Conservation (phyloP, 2,329 filamentous ascomycete species). For the Sporothrix humicola region DNA sequence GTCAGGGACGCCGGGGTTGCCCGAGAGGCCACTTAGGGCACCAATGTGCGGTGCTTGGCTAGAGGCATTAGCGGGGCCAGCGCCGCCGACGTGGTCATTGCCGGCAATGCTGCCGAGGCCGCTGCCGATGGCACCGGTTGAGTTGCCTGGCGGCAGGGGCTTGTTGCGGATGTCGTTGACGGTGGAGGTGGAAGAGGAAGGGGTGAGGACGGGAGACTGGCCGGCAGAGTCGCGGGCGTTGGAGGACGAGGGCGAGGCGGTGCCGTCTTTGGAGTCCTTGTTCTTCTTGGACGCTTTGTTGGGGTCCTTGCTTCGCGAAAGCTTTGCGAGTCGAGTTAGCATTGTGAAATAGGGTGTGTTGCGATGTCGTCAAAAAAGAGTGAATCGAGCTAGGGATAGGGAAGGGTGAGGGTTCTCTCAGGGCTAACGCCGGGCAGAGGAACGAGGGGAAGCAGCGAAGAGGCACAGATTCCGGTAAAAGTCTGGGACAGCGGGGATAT, state of each 20-base stretch:
- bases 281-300: constrained; percentile 83
- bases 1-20: constrained; percentile 46
- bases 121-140: constrained; percentile 47
- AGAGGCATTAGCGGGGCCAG: constrained; percentile 33
- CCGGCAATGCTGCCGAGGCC: constrained; percentile 45
- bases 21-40: constrained; percentile 43
- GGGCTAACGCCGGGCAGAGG: background rate
- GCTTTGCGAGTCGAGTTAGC: constrained; percentile 57
- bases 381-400: background rate
- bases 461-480: background rate
- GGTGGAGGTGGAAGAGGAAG: constrained; percentile 86
- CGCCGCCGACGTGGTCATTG: constrained; percentile 36
- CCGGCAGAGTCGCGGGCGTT: constrained; percentile 56
- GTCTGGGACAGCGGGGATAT: background rate
- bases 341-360: background rate
- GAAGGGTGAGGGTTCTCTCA: background rate
- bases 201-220: constrained; percentile 72
- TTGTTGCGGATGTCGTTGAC: constrained; percentile 87
- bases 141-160: constrained; percentile 67
- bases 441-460: background rate
- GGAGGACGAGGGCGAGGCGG: constrained; percentile 74
- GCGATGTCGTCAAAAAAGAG: background rate
- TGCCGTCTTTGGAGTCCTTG: constrained; percentile 75
- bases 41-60: constrained; percentile 50
- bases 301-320: constrained; percentile 86